These are phyloP conservation scores for Chaetomium fimeti DNA, from an alignment of 495 filamentous ascomycete genomes.

Conservation along the genomic window DNA sequence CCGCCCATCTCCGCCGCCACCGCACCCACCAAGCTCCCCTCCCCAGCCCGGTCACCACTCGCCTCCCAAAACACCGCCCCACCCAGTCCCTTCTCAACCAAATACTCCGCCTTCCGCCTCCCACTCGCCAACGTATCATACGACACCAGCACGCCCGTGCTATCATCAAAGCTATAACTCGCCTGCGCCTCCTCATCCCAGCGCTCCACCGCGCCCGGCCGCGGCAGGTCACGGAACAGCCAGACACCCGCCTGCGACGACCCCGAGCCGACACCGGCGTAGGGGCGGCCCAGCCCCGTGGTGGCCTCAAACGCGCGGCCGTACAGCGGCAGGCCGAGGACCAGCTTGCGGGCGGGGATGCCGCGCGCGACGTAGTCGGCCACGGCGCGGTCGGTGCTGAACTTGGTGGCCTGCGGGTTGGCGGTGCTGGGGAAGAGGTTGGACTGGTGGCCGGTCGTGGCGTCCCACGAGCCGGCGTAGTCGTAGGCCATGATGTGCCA, in stretches of 20 bases:
- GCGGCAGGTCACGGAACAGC: slow-evolving; percentile 67
- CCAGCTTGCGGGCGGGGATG: slow-evolving; percentile 65
- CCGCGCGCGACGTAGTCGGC: slow-evolving; percentile 63
- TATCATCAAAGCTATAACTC: slow-evolving; percentile 67
- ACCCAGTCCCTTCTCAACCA: slow-evolving; percentile 62
- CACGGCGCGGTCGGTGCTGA: slow-evolving; percentile 65
- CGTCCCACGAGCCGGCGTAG: slow-evolving; percentile 70
- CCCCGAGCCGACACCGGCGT: slow-evolving; percentile 63
- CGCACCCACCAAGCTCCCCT: slow-evolving; percentile 62
- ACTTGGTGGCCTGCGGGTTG: slow-evolving; percentile 60
- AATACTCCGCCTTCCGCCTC: slow-evolving; percentile 62
- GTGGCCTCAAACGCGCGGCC: slow-evolving; percentile 77
- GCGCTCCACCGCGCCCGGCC: slow-evolving; percentile 46
- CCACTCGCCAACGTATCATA: slow-evolving; percentile 70
- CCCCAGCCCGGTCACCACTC: slow-evolving; percentile 63
- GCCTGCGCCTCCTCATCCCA: slow-evolving; percentile 56
- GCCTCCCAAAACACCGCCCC: slow-evolving; percentile 93
- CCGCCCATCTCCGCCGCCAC: slow-evolving; percentile 52
- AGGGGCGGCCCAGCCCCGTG: slow-evolving; percentile 65
- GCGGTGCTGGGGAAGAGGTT: slow-evolving; percentile 61
- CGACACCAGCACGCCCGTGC: slow-evolving; percentile 60
- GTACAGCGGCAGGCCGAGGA: slow-evolving; percentile 83
- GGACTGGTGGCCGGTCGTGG: slow-evolving; percentile 66
- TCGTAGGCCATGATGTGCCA: slow-evolving; percentile 87
- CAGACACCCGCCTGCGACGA: slow-evolving; percentile 74